Base-by-base conservation (phyloP, 768 basidiomycete species). In the Ramaria sp. region DNA sequence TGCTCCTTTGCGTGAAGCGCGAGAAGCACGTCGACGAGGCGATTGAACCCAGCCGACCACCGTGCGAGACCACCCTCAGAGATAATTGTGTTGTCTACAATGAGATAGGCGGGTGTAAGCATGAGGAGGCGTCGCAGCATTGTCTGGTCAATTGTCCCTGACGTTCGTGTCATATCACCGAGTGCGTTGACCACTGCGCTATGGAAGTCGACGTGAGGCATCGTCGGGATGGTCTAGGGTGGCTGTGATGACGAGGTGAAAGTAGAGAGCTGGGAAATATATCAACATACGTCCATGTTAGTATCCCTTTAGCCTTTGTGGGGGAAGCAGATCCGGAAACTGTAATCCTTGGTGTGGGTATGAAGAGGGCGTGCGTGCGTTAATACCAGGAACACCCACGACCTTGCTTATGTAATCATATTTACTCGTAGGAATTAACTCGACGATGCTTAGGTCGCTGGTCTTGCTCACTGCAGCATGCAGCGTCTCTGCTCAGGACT, bases 101-200 rank as follows among this genome's bases (percentile, higher is more conserved):
- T 65, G 43, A 89, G 78, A 63, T 83, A 88, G n/a, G 87, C 85
- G 1, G 88, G 82, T 13, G 88, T 77, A 37, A 88, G 78, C 15
- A 74, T 74, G 45, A 89, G 70, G 62, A 80, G 84, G 36, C 78
- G 77, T 54, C 83, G 78, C 39, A 89, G 71, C 36, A 75, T 61
- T 13, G 62, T 61, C 67, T 89, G 87, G 66, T 86, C 79, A 28
- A 88, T 74, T 1, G 66, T 50, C 1, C 74, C 70, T 3, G 70
- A 61, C 50, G 69, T 65, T 53, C 69, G 71, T 3, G 73, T 78
- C 69, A 75, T 80, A 30, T 70, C 72, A 27, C 74, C 71, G 30
- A 88, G 69, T 24, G 75, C 70, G 41, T 73, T 66, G 44, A 82
- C 66, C 38, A 86, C 81, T 61, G 83, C 80, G 16, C 73, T 66